Conservation (phyloP, 202 grass and related monocot genomes). For the Zizania palustris region DNA sequence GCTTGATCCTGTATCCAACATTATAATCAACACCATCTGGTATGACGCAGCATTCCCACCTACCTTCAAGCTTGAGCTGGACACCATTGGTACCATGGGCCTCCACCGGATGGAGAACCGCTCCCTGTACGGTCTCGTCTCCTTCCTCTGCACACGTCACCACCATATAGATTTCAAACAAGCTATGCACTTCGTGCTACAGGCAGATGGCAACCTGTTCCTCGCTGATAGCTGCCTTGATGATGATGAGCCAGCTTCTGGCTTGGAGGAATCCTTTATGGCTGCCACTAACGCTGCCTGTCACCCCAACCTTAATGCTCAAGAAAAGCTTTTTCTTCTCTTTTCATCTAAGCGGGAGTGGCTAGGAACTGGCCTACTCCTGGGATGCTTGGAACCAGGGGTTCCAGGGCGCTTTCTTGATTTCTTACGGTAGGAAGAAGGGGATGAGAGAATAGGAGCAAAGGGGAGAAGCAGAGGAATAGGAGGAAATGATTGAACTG, state of each 20-base stretch:
- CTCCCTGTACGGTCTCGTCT: not conserved
- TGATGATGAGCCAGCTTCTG: no score
- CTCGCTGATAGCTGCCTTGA: not conserved
- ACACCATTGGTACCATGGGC: not conserved
- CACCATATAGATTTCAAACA: not conserved
- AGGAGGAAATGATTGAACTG: no score
- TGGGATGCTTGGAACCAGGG: no score
- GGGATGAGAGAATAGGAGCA: no score
- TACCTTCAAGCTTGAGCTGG: not conserved
- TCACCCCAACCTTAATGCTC: not conserved
- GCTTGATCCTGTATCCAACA: not conserved
- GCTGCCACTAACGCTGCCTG: not conserved
- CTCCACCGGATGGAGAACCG: not conserved
- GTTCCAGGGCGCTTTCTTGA: no score
- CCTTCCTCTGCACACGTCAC: constrained; percentile 6
- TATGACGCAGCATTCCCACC: not conserved
- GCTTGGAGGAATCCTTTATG: not conserved
- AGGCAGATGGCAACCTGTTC: not conserved
- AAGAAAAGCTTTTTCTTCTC: not conserved
- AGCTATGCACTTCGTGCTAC: not conserved
- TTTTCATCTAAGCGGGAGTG: no score
- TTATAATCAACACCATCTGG: constrained; percentile 8
- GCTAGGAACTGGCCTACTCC: no score
- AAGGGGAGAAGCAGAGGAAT: no score
- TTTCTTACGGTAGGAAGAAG: no score